These are phyloP conservation scores for Cercospora zeae-maydis DNA, from an alignment of 2,329 filamentous ascomycete species.

Conservation along the genomic window DNA sequence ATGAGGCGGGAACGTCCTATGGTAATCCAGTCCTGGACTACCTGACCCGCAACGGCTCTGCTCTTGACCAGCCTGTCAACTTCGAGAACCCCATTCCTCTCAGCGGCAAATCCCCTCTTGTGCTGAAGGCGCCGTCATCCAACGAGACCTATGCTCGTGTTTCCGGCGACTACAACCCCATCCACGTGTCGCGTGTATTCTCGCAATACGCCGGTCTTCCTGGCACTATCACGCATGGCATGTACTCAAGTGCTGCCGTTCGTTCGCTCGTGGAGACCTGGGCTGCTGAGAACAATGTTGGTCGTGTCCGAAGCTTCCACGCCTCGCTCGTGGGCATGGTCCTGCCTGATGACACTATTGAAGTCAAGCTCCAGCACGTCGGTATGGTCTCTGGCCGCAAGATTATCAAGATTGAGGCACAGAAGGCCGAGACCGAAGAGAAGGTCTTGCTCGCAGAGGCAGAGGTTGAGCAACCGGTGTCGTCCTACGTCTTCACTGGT, in stretches of 20 bases:
- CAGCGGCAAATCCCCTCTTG: slow-evolving; percentile 83
- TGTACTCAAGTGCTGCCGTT: slow-evolving; percentile 98
- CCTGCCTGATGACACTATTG: slow-evolving; percentile 88
- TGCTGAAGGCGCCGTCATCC: slow-evolving; percentile 84
- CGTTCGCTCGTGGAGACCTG: slow-evolving; percentile 95
- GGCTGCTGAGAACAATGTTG: slow-evolving; percentile 98
- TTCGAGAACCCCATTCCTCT: slow-evolving; percentile 97
- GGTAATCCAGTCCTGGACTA: slow-evolving; percentile 98
- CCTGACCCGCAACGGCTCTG: slow-evolving; percentile 82
- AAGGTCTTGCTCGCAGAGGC: slow-evolving; percentile 94
- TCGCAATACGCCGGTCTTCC: slow-evolving; percentile 92
- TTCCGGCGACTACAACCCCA: slow-evolving; percentile 97
- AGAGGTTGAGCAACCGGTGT: slow-evolving; percentile 95
- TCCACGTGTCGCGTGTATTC: slow-evolving; percentile 96
- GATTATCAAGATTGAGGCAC: slow-evolving; percentile 98
- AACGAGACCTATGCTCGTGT: slow-evolving; percentile 98
- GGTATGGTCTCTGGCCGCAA: slow-evolving; percentile 98
- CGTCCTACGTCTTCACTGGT: slow-evolving; percentile 95
- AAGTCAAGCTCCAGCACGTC: slow-evolving; percentile 92
- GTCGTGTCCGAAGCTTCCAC: slow-evolving; percentile 95
- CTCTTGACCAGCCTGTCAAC: slow-evolving; percentile 91
- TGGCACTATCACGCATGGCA: slow-evolving; percentile 96
- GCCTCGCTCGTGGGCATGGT: slow-evolving; percentile 98
- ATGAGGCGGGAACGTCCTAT: slow-evolving; percentile 84
- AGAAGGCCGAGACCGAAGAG: slow-evolving; percentile 92